Evolutionary conservation across 2,329 filamentous ascomycete species (phyloP), one percentile per base, ranked within the genome.

Genomic region (Clarireedia hainanense): DNA sequence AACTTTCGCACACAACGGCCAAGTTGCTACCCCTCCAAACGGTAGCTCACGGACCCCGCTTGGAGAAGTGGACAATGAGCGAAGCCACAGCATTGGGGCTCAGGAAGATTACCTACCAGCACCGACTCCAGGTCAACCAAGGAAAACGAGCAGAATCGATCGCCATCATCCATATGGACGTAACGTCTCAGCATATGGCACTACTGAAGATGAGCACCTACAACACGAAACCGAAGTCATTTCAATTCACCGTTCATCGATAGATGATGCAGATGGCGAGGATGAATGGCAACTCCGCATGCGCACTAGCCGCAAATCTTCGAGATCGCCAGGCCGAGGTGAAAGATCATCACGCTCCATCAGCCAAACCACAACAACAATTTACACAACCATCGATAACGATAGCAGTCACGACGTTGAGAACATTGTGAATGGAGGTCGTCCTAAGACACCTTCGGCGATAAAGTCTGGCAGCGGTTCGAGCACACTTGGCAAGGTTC

Each of bases 31-130:
- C 9, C 91, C 92, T 27, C 90, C 90, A 2, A 91, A 94, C 72
- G 83, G 84, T 60, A 86, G 81, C 60, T 80, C 84, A 20, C 83
- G 94, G 57, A 84, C 89, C 34, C 91, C 94, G 3, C 81, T 99
- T n/a, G 91, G 92, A 53, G 94, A 99, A 72, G 89, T 99, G 60
- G 89, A 95, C 65, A 83, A 88, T 61, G 95, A 96, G 56, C 64
- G 65, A 52, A 75, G 79, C 66, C 80, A 78, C 67, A 83, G 81
- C 63, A 77, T 81, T 61, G 80, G 81, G 50, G 79, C 84, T n/a
- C 82, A 89, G 67, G 91, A 96, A 61, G 91, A 96, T 68, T 95
- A 95, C 65, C 80, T 99, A 5, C 94, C 94, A 2, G 92, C 91
- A 0, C 94, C 94, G 3, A 99, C 94, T 4, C 94, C 94, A 0